These are phyloP conservation scores for Pythium rhizo-oryzae DNA, from an alignment of 352 stramenopile genomes.

Conservation along the genomic window DNA sequence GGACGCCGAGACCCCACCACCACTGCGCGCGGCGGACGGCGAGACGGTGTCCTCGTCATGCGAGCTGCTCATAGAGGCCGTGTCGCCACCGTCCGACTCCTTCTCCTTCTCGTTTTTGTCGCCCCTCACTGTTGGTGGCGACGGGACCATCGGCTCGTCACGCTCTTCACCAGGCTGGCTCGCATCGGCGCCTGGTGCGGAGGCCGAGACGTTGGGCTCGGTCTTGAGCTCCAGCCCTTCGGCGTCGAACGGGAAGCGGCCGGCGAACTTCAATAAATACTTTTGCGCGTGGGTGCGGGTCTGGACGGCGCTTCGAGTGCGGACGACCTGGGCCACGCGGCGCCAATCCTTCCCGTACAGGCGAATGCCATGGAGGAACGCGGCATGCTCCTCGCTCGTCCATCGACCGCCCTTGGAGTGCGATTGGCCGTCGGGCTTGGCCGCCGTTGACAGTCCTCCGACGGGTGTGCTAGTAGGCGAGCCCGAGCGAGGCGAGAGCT, in stretches of 20 bases:
- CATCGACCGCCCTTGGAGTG: constrained; percentile 82
- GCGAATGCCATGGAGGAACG: constrained; percentile 87
- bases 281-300: constrained; percentile 90
- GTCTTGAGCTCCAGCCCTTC: constrained; percentile 23
- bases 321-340: constrained; percentile 80
- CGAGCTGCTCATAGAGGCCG: constrained; percentile 26
- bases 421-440: constrained; percentile 22
- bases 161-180: background rate
- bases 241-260: constrained; percentile 74
- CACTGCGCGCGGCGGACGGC: background rate
- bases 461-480: background rate
- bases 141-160: background rate
- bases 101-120: constrained; percentile 18
- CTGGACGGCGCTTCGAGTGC: constrained; percentile 85
- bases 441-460: background rate
- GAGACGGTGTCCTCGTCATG: constrained; percentile 15
- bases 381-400: constrained; percentile 86
- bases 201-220: background rate
- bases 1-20: background rate
- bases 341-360: constrained; percentile 89
- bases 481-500: constrained; percentile 29
- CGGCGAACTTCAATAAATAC: constrained; percentile 93
- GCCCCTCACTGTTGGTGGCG: background rate
- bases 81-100: constrained; percentile 26
- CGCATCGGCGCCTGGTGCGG: background rate